phyloP scores from a whole-genome alignment of 2,329 filamentous ascomycete genomes.

The Colletotrichum karsti region DNA sequence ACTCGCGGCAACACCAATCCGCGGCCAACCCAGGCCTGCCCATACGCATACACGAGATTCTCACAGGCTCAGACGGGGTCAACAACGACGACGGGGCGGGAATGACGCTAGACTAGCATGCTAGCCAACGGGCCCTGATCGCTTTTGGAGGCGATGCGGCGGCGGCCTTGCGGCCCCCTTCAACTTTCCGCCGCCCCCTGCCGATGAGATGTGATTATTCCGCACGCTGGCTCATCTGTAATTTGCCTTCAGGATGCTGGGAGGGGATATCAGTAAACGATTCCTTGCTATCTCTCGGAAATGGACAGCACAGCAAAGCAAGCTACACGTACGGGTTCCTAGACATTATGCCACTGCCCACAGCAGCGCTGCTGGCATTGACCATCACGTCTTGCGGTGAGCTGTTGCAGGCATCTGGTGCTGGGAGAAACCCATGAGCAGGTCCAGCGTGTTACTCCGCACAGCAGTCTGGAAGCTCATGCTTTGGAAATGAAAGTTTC shows the following conservation, averaged over 20 bases:
- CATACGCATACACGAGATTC: constrained; percentile 22
- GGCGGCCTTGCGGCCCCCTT: constrained; percentile 19
- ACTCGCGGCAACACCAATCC: constrained; percentile 3
- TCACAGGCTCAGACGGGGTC: constrained; percentile 15
- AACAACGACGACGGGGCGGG: constrained; percentile 20
- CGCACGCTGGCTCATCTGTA: constrained; percentile 1
- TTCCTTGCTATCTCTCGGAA: constrained; percentile 6
- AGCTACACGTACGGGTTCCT: background rate
- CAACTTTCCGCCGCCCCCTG: constrained; percentile 26
- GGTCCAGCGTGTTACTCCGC: constrained; percentile 7
- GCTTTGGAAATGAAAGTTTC: constrained; percentile 26
- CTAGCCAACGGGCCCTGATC: constrained; percentile 20
- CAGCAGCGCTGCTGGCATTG: background rate
- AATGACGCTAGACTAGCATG: constrained; percentile 21
- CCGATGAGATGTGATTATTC: constrained; percentile 16
- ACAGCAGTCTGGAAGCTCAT: constrained; percentile 8
- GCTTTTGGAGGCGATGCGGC: constrained; percentile 13
- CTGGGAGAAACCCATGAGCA: background rate
- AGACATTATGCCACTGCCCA: background rate
- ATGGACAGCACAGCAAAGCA: background rate
- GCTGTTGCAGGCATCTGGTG: background rate
- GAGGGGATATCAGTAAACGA: constrained; percentile 8
- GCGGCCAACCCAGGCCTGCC: background rate
- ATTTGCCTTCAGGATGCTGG: constrained; percentile 1
- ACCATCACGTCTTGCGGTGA: background rate